A percentile compares a stretch with the other conserved stretches of the same genome.
Conservation (phyloP, 1,284 basidiomycete species). For the Ceratorhiza oryzae-sativae region DNA sequence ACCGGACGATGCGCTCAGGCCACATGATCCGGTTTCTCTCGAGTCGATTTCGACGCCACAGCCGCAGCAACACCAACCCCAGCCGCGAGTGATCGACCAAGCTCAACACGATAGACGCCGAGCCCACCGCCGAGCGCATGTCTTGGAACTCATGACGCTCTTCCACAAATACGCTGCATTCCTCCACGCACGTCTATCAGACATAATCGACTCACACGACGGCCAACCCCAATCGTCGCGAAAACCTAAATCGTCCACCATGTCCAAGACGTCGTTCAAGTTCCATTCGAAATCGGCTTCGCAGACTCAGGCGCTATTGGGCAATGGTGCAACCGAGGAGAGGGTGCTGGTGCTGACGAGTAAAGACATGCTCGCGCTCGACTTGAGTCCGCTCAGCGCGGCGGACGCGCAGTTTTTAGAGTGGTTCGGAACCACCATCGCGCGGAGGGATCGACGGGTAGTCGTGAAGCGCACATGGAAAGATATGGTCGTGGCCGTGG, state of each 20-base stretch:
- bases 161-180: conserved; percentile 74
- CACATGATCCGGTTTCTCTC: not conserved
- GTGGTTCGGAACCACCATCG: conserved; percentile 67
- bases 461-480: conserved; percentile 60
- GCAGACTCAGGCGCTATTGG: conserved; percentile 5
- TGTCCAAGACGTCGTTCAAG: conserved; percentile 34
- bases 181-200: conserved; percentile 59
- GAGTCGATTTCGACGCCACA: conserved; percentile 55
- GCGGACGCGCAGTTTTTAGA: conserved; percentile 73
- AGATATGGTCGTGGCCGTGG: conserved; percentile 57
- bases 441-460: conserved; percentile 49
- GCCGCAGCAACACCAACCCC: not conserved
- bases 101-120: conserved; percentile 5
- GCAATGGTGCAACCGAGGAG: conserved; percentile 41
- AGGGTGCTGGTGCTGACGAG: conserved; percentile 55
- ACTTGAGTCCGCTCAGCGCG: conserved; percentile 72
- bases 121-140: conserved; percentile 54
- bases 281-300: not conserved
- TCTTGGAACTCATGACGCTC: conserved; percentile 71
- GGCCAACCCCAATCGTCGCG: conserved; percentile 54
- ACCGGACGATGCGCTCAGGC: conserved; percentile 58
- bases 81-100: not conserved
- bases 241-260: conserved; percentile 44
- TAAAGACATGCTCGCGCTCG: conserved; percentile 69
- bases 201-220: conserved; percentile 53